phyloP scores from a whole-genome alignment of 1,284 basidiomycete genomes.

The Trametes polyzona region DNA sequence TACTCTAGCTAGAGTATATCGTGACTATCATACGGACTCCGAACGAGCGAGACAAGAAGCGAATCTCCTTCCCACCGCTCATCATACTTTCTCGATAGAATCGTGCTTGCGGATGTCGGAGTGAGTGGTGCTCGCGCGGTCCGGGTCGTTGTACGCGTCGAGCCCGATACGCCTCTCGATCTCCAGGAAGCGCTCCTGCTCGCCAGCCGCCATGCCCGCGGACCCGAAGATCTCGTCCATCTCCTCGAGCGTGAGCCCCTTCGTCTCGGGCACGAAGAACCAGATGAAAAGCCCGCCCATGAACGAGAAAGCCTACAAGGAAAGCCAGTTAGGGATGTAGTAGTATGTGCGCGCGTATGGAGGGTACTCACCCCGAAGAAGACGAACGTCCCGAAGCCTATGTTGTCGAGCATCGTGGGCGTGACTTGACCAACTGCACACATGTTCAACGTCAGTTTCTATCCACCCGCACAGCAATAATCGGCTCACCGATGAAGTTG shows the following conservation, averaged over 20 bases:
- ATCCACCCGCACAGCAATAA: background rate
- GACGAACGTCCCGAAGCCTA: conserved; percentile 68
- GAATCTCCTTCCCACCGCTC: background rate
- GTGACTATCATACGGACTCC: background rate
- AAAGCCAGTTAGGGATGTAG: background rate
- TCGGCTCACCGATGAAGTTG: conserved; percentile 66
- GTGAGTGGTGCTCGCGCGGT: conserved; percentile 13
- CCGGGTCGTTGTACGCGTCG: conserved; percentile 28
- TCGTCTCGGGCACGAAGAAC: conserved; percentile 72
- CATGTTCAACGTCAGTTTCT: background rate
- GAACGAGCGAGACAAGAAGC: background rate
- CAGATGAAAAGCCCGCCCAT: conserved; percentile 65
- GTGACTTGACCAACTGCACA: conserved; percentile 53
- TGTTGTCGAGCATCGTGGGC: conserved; percentile 60
- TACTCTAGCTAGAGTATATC: background rate
- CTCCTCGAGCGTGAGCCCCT: conserved; percentile 68
- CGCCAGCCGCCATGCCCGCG: conserved; percentile 53
- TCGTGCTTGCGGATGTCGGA: conserved; percentile 25
- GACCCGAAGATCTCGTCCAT: conserved; percentile 73
- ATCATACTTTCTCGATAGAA: conserved; percentile 20
- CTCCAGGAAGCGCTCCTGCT: conserved; percentile 55
- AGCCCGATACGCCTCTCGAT: conserved; percentile 67
- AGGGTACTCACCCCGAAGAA: conserved; percentile 61
- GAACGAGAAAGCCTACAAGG: conserved; percentile 57
- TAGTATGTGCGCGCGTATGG: background rate